Conservation (phyloP, 2,329 filamentous ascomycete genomes). For the Alternaria atra region DNA sequence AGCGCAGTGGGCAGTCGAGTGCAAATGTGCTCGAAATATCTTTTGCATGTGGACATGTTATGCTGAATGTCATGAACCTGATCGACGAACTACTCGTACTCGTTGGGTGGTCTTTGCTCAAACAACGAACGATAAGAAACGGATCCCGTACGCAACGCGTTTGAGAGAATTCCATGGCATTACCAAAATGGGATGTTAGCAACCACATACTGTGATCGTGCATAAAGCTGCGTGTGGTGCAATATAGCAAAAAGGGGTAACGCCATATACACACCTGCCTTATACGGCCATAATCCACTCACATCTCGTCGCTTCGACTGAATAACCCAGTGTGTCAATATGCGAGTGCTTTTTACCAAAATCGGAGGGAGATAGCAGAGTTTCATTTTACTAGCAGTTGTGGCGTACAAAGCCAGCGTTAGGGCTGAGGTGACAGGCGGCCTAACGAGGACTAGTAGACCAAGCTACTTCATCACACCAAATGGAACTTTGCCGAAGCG, state of each 20-base stretch:
- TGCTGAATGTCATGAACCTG: neutral
- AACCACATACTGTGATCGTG: neutral
- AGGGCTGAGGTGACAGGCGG: constrained; percentile 3
- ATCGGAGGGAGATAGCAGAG: neutral
- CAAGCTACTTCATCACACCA: neutral
- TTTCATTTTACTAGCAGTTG: neutral
- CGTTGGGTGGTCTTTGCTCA: neutral
- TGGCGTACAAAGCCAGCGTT: neutral
- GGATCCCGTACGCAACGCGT: neutral
- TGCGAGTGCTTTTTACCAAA: neutral
- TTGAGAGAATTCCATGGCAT: neutral
- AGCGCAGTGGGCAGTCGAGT: neutral
- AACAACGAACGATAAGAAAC: neutral
- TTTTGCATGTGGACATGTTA: neutral
- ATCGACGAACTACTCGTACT: constrained; percentile 3
- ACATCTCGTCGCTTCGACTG: neutral
- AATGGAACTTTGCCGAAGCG: neutral
- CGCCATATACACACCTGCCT: neutral
- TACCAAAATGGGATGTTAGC: neutral
- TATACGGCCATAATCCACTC: neutral
- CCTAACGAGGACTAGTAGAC: constrained; percentile 1
- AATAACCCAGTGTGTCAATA: neutral
- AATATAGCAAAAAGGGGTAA: neutral
- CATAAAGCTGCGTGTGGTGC: neutral
- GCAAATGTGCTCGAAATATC: neutral